Evolutionary conservation across 2,329 filamentous ascomycete species (phyloP), one percentile per base, ranked within the genome.

Genomic region (Nectriaceae sp.): DNA sequence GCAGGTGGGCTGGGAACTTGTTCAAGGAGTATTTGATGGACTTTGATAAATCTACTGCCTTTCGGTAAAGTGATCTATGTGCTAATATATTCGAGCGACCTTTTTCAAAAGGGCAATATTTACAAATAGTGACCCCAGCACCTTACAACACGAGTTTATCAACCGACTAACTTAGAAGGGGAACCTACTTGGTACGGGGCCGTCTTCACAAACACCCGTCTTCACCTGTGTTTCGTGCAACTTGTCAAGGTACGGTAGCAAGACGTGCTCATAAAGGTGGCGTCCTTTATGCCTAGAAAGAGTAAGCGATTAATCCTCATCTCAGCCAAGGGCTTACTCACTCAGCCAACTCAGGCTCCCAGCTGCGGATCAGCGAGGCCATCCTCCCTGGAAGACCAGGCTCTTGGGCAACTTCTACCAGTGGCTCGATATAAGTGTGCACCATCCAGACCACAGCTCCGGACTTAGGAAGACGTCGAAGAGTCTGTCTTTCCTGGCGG

Each of bases 381-480:
- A 45, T 39, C 2, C 43, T 21, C 2, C 43, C 36, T 31, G 43
- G 43, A 38, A 45, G 13, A 2, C 43, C 36, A 4, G 36, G 3
- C 19, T 39, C 43, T 8, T 35, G 11, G 11, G 33, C 35, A 3
- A 45, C 43, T 5, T 31, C 36, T 1, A 13, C 43, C 24, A 45
- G 16, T 18, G 43, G 43, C 19, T 45, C 43, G 21, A 45, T 40
- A 19, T 45, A 45, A 2, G 43, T 45, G 24, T 45, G 43, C 2
- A 45, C 43, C 43, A 45, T 45, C 43, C 43, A 45, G 13, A 45
- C 43, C 11, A 45, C 21, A n/a, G 43, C 43, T 33, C 43, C 43
- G 5, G 43, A 45, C 35, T 45, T 45, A 13, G 43, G 43, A 2
- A 45, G 36, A 4, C 43, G 43, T 40, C 43, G 35, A 16, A 45